phyloP scores from a whole-genome alignment of 495 filamentous ascomycete genomes.

The Parathielavia appendiculata region DNA sequence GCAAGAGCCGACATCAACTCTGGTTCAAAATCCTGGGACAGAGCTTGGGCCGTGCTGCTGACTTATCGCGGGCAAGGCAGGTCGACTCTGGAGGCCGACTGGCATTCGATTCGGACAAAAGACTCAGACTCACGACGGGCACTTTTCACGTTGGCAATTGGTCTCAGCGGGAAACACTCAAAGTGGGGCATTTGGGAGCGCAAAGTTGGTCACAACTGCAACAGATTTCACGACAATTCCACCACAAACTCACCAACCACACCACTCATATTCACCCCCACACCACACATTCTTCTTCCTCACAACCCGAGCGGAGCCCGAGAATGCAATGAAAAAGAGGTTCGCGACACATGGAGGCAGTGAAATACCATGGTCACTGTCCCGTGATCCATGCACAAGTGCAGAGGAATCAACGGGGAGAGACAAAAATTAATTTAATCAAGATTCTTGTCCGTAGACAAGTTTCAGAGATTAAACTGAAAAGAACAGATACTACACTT shows the following conservation, averaged over 20 bases:
- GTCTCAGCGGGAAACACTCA: too few species aligned
- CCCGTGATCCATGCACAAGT: slow-evolving; percentile 69
- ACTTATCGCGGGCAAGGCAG: slow-evolving; percentile 57
- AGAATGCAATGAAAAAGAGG: slow-evolving; percentile 46
- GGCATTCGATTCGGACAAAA: too few species aligned
- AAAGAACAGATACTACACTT: slow-evolving; percentile 99
- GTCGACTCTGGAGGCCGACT: slow-evolving; percentile 85
- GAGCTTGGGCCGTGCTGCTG: too few species aligned
- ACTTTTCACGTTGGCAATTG: too few species aligned
- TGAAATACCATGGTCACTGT: slow-evolving; percentile 88
- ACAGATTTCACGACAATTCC: too few species aligned
- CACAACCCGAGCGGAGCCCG: slow-evolving; percentile 53
- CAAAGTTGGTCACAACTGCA: too few species aligned
- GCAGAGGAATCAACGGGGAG: slow-evolving; percentile 66
- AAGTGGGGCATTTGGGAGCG: too few species aligned
- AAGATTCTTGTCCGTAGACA: slow-evolving; percentile 62
- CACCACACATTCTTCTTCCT: slow-evolving; percentile 66
- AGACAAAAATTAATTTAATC: slow-evolving; percentile 80
- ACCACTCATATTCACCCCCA: too few species aligned
- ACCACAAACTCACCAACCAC: too few species aligned
- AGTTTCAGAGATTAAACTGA: slow-evolving; percentile 85
- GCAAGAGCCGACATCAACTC: too few species aligned
- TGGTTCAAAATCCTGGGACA: too few species aligned
- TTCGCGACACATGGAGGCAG: slow-evolving; percentile 83
- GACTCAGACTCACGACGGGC: too few species aligned